Evolutionary conservation across 768 basidiomycete genomes (phyloP), one percentile per base, ranked within the genome.

Genomic region (Pleurotus pulmonarius): DNA sequence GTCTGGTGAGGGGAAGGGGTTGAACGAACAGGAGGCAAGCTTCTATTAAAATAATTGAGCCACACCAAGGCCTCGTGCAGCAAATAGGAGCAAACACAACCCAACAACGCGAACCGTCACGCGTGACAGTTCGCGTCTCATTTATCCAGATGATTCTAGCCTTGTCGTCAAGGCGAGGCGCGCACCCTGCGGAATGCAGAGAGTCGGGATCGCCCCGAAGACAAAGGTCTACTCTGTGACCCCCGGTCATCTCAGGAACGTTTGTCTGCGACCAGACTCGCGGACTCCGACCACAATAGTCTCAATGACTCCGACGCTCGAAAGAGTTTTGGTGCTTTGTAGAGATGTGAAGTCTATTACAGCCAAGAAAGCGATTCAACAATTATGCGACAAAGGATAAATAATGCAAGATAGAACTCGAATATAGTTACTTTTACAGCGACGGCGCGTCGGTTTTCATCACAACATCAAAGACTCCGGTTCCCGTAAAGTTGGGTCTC

Each of bases 401-500:
- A 53, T 49, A 26, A 49, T 37, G 37, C 51, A 43, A 43, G 20
- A 53, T 53, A 29, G 18, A 22, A 44, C 20, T 16, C 37, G 26
- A 25, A 39, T 41, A 53, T 9, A 25, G 22, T 16, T 41, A 53
- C 41, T 20, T 39, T 24, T 34, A 53, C 16, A 53, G 18, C 15
- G 18, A 15, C 40, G 61, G 61, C 12, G 61, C 60, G 54, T 62
- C 65, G 38, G 72, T 69, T 25, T 78, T 77, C 82, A 85, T 83
- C 56, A 92, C 82, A 40, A 98, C 82, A 67, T 94, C 95, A 64
- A 98, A 99, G 34, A 86, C 85, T 4, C 95, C 97, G 20, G 96
- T 98, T n/a, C 96, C 96, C n/a, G 88, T 92, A 51, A 78, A 74
- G 66, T 83, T 91, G 7, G 94, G 92, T 60, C 88, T 81, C 43